Percentiles rank a stretch among this genome's conserved stretches.
Evolutionary conservation across 2,329 filamentous ascomycete genomes (phyloP).

Genomic region (Cercospora beticola): DNA sequence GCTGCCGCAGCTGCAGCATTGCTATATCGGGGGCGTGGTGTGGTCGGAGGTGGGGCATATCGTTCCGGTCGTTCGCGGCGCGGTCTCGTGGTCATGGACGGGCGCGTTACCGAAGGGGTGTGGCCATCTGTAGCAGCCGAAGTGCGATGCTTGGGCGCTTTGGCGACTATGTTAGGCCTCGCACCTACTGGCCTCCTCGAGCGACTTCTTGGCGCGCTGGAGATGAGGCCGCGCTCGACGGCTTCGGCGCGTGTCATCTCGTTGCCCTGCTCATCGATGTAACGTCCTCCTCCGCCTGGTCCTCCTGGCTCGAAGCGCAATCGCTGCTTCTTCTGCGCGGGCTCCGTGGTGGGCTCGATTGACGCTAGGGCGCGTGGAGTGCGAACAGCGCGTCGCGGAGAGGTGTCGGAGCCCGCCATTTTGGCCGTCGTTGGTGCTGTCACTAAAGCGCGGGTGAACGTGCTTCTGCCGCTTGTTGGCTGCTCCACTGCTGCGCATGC

Average conservation of each 20-base stretch:
- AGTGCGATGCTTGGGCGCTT: constrained; percentile 9
- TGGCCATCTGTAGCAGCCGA: constrained; percentile 5
- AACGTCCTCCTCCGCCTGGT: constrained; percentile 80
- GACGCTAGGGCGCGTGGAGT: constrained; percentile 31
- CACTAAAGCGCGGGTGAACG: constrained; percentile 4
- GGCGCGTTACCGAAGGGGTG: constrained; percentile 24
- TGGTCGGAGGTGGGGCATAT: constrained; percentile 45
- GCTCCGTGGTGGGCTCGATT: constrained; percentile 39
- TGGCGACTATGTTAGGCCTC: constrained; percentile 11
- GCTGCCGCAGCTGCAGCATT: constrained; percentile 87
- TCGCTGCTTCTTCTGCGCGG: constrained; percentile 49
- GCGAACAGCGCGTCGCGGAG: constrained; percentile 34
- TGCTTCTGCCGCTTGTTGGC: constrained; percentile 2
- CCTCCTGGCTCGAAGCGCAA: constrained; percentile 78
- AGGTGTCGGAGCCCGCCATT: constrained; percentile 32
- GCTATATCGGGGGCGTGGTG: constrained; percentile 68
- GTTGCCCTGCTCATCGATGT: constrained; percentile 69
- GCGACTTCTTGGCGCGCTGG: constrained; percentile 9
- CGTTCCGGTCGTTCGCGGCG: constrained; percentile 34
- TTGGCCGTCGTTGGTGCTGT: constrained; percentile 15
- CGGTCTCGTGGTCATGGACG: constrained; percentile 33
- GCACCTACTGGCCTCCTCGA: constrained; percentile 1
- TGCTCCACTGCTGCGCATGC: constrained; percentile 1
- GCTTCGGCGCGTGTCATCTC: constrained; percentile 50
- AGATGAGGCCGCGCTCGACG: constrained; percentile 42